Evolutionary conservation across 768 basidiomycete species (phyloP).

Genomic region (Pisolithus albus): DNA sequence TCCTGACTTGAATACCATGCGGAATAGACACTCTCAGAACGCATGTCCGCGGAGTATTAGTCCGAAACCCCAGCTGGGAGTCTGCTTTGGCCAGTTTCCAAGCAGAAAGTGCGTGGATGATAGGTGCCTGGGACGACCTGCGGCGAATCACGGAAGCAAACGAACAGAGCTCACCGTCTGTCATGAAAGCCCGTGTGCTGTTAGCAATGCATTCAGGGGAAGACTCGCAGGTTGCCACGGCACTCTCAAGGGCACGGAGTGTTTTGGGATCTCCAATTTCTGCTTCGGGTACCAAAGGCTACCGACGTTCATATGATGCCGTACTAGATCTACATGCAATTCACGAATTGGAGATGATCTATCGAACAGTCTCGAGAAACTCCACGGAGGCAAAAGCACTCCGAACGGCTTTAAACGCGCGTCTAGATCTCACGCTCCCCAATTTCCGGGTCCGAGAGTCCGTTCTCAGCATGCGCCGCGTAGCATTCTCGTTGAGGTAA

Average conservation of each 20-base stretch:
- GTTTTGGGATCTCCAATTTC: constrained; percentile 75
- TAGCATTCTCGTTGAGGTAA: constrained; percentile 71
- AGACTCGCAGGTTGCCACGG: constrained; percentile 34
- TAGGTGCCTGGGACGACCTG: constrained; percentile 88
- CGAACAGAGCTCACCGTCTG: constrained; percentile 48
- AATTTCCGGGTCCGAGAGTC: constrained; percentile 86
- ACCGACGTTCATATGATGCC: constrained; percentile 83
- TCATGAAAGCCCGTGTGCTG: constrained; percentile 73
- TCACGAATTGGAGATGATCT: constrained; percentile 76
- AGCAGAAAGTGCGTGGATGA: constrained; percentile 93
- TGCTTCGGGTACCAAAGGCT: constrained; percentile 73
- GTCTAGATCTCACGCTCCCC: constrained; percentile 75
- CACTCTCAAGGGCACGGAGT: constrained; percentile 59
- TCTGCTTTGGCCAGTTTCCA: constrained; percentile 71
- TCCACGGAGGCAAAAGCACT: constrained; percentile 36
- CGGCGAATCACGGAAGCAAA: constrained; percentile 47
- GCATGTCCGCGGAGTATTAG: constrained; percentile 87
- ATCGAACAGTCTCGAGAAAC: constrained; percentile 35
- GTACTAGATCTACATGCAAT: constrained; percentile 78
- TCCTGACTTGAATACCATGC: constrained; percentile 2
- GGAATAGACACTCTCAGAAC: constrained; percentile 85
- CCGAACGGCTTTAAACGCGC: constrained; percentile 41
- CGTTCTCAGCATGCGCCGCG: constrained; percentile 81
- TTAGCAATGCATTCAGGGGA: constrained; percentile 67
- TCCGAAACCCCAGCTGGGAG: constrained; percentile 81